A percentile compares a stretch with the other conserved stretches of the same genome.
Evolutionary conservation across 2,329 filamentous ascomycete genomes (phyloP).

Genomic region (Cladorrhinum sp.): DNA sequence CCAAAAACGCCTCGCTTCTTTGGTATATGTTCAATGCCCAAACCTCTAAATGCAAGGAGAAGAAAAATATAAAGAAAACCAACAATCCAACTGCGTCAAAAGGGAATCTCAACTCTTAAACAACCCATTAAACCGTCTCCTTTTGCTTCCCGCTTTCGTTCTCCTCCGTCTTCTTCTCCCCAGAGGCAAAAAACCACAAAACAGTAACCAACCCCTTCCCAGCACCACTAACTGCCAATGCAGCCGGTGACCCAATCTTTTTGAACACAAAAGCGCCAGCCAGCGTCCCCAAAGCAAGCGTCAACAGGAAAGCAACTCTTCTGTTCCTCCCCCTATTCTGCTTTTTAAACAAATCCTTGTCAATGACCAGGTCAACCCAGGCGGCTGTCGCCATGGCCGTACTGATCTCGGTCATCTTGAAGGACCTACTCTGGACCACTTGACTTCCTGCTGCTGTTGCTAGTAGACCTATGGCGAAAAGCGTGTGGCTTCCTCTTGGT

Average conservation of each 20-base stretch:
- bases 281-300: conserved; percentile 48
- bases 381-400: conserved; percentile 65
- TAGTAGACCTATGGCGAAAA: conserved; percentile 48
- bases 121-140: neutral
- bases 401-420: conserved; percentile 59
- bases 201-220: conserved; percentile 46
- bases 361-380: conserved; percentile 59
- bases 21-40: neutral
- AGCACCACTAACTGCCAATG: conserved; percentile 42
- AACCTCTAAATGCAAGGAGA: neutral
- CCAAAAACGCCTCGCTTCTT: neutral
- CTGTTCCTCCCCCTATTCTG: conserved; percentile 51
- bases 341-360: conserved; percentile 45
- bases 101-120: too few species aligned
- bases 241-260: conserved; percentile 40
- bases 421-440: conserved; percentile 53
- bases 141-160: neutral
- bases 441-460: conserved; percentile 57
- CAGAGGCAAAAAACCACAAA: conserved; percentile 43
- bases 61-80: neutral
- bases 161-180: conserved; percentile 32
- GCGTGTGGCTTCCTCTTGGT: conserved; percentile 36
- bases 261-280: conserved; percentile 51
- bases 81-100: neutral
- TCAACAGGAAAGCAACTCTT: conserved; percentile 47